These are phyloP conservation scores for Alternaria alternata DNA, from an alignment of 2,329 filamentous ascomycete genomes.

Conservation along the genomic window DNA sequence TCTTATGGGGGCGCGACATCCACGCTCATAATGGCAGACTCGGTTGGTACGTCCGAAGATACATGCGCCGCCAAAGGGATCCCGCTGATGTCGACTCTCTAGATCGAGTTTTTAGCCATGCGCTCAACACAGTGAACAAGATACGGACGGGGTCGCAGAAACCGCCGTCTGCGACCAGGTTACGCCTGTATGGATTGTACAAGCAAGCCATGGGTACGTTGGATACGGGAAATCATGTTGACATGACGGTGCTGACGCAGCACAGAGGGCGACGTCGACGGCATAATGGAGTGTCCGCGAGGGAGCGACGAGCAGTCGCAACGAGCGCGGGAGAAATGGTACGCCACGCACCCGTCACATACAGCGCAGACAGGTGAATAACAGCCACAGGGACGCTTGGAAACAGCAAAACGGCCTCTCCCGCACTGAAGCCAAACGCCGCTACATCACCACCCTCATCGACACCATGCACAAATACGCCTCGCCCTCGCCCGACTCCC, in stretches of 20 bases:
- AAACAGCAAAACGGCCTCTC: conserved; percentile 83
- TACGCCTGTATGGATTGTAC: conserved; percentile 96
- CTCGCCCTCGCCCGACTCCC: conserved; percentile 80
- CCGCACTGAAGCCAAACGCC: conserved; percentile 90
- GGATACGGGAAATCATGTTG: not conserved
- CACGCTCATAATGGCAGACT: conserved; percentile 50
- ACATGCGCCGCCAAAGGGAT: not conserved
- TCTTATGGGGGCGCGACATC: conserved; percentile 28
- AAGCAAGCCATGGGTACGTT: conserved; percentile 88
- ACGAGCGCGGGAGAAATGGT: conserved; percentile 73
- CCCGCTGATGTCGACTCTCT: conserved; percentile 8
- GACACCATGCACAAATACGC: conserved; percentile 97
- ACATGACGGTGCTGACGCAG: conserved; percentile 19
- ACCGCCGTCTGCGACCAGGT: conserved; percentile 82
- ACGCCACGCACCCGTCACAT: conserved; percentile 56
- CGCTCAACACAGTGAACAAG: conserved; percentile 97
- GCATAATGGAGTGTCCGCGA: conserved; percentile 84
- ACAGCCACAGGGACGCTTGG: conserved; percentile 80
- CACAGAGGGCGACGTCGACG: conserved; percentile 88
- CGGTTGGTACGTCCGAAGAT: conserved; percentile 46
- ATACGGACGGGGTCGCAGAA: conserved; percentile 92
- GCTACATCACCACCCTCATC: conserved; percentile 93
- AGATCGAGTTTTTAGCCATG: conserved; percentile 99
- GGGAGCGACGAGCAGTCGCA: conserved; percentile 60
- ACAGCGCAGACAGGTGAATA: not conserved